Base-by-base conservation (phyloP, 768 basidiomycete genomes). In the Phaffia australis region DNA sequence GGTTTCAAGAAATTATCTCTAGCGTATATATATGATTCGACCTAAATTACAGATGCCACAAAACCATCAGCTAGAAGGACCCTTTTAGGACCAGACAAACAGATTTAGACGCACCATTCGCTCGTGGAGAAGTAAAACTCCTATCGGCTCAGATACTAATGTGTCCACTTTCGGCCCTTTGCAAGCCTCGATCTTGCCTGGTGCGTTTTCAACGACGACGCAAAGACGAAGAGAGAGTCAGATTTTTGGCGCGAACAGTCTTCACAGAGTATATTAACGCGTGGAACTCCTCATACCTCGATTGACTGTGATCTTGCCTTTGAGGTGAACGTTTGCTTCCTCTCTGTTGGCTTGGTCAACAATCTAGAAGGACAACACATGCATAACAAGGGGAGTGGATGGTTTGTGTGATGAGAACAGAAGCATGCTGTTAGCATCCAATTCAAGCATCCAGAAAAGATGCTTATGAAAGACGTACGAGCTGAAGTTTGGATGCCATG, bases 61-160 rank as follows among this genome's bases (percentile, higher is more conserved):
- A n/a, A 8, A n/a, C 18, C 5, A 8, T 54, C 18, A n/a, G 8
- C 21, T 54, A 8, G 52, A 16, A 54, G 52, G 21, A 8, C n/a
- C 15, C 49, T 54, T 54, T n/a, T 54, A n/a, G n/a, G 16, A 54
- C 52, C 8, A n/a, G 52, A n/a, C 18, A 16, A n/a, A 27, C 52
- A 4, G 18, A n/a, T 8, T 16, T 30, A 6, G 35, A 46, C 57
- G 23, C 29, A 59, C 57, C 67, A 69, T 69, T 25, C 67, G 48
- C 50, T 69, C 67, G 35, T 69, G 67, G 0, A 69, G 62, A 11
- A 69, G 42, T 1, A 69, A 54, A 0, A 69, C 67, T 1, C 66
- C 66, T 63, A 69, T 69, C 18, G 67, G 67, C 21, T 69, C 67
- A 15, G 56, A 59, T 16, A 69, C 59, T 9, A 69, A 29, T 25